Evolutionary conservation across 768 basidiomycete species (phyloP).

Genomic region (Basidioascus undulatus): DNA sequence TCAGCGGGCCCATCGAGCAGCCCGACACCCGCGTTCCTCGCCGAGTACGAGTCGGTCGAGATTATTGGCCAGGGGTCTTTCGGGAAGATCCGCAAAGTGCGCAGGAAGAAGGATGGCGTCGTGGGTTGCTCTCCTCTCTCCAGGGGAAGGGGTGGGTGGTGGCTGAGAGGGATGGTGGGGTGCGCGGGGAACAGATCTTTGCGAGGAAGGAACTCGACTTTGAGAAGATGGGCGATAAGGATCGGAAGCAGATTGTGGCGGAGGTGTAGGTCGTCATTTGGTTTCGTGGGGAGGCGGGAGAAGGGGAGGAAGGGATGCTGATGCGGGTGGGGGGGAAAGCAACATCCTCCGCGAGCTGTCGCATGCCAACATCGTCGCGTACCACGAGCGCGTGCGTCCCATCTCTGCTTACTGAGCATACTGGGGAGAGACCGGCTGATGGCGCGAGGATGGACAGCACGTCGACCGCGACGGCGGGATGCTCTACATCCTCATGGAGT

Average conservation of each 20-base stretch:
- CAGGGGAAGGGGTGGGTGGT: too few species aligned
- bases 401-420: background rate
- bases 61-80: too few species aligned
- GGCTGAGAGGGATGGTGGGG: too few species aligned
- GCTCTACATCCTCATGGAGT: constrained; percentile 97
- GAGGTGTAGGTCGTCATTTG: constrained; percentile 57
- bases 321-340: too few species aligned
- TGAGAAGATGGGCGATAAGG: constrained; percentile 84
- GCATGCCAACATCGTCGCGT: constrained; percentile 83
- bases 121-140: too few species aligned
- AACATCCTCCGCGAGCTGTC: constrained; percentile 84
- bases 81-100: too few species aligned
- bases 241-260: constrained; percentile 85
- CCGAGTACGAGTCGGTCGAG: too few species aligned
- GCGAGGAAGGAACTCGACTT: constrained; percentile 94
- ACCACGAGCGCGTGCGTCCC: constrained; percentile 45
- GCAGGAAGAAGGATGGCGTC: too few species aligned
- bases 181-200: constrained; percentile 43
- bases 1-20: too few species aligned
- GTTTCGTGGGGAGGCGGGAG: background rate
- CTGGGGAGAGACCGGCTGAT: constrained; percentile 3
- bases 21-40: too few species aligned
- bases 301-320: background rate
- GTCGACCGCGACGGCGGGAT: constrained; percentile 77
- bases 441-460: constrained; percentile 19